Evolutionary conservation across 2,329 filamentous ascomycete genomes (phyloP).

Genomic region (Trichophyton rubrum): DNA sequence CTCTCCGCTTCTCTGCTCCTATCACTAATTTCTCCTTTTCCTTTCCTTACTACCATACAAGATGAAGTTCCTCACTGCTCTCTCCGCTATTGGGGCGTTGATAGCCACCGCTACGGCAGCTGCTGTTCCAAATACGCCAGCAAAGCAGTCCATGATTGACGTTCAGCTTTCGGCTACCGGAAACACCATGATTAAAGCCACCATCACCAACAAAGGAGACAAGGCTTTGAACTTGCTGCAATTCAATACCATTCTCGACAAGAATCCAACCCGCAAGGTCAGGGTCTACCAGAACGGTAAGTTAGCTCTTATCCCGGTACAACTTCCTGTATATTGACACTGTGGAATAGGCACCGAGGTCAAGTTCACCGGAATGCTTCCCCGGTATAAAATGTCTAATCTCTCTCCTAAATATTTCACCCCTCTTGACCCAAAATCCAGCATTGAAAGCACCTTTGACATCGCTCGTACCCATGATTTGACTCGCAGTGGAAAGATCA

Average conservation of each 20-base stretch:
- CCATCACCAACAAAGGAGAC: slow-evolving; percentile 8
- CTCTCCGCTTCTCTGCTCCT: background rate
- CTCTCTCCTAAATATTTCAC: slow-evolving; percentile 5
- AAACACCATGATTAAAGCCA: slow-evolving; percentile 9
- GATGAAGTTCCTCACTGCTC: background rate
- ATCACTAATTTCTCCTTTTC: background rate
- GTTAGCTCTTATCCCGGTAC: background rate
- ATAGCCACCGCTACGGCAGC: background rate
- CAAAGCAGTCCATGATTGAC: background rate
- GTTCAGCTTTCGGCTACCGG: slow-evolving; percentile 3
- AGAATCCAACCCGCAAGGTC: slow-evolving; percentile 6
- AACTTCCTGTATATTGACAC: background rate
- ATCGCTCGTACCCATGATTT: slow-evolving; percentile 10
- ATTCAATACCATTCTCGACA: slow-evolving; percentile 10
- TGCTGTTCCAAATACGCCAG: background rate
- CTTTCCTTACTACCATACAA: background rate
- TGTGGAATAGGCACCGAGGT: slow-evolving; percentile 4
- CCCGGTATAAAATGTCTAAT: background rate
- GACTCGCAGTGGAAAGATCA: slow-evolving; percentile 4
- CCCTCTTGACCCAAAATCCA: slow-evolving; percentile 6
- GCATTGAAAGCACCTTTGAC: slow-evolving; percentile 6
- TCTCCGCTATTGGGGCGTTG: background rate
- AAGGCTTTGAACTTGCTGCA: slow-evolving; percentile 6
- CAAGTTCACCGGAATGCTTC: slow-evolving; percentile 8
- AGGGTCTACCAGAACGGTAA: slow-evolving; percentile 10